Evolutionary conservation across 257 asterid species (phyloP).

Genomic region (Fraxinus cuspidata): DNA sequence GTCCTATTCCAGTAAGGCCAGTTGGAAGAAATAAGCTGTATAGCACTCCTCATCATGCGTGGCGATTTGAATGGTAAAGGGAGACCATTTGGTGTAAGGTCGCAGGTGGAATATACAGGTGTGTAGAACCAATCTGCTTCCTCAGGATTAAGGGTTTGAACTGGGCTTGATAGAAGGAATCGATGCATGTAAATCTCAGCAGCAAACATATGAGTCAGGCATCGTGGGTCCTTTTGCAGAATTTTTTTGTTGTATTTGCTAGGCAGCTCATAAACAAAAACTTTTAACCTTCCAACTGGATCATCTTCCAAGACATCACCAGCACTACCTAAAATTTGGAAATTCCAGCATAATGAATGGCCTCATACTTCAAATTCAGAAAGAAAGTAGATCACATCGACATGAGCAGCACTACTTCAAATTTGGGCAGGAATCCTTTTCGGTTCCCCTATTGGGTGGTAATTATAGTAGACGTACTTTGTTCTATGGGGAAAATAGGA

Average conservation of each 20-base stretch:
- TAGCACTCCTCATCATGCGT: slow-evolving; percentile 56
- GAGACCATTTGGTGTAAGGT: slow-evolving; percentile 52
- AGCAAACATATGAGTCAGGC: slow-evolving; percentile 58
- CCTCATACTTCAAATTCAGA: background rate
- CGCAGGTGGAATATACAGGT: slow-evolving; percentile 50
- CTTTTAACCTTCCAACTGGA: slow-evolving; percentile 51
- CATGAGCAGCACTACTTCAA: background rate
- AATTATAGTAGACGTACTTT: background rate
- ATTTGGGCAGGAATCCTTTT: background rate
- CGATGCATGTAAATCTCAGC: slow-evolving; percentile 56
- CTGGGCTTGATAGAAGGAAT: slow-evolving; percentile 42
- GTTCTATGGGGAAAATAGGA: background rate
- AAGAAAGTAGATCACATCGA: background rate
- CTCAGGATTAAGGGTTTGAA: slow-evolving; percentile 49
- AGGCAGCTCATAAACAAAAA: slow-evolving; percentile 53
- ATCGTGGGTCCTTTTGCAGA: slow-evolving; percentile 51
- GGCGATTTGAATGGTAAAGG: slow-evolving; percentile 52
- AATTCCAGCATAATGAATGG: slow-evolving; percentile 1
- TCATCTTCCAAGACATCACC: slow-evolving; percentile 60
- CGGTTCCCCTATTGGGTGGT: background rate
- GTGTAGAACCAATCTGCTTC: slow-evolving; percentile 60
- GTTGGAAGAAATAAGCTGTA: slow-evolving; percentile 48
- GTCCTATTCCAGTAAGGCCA: slow-evolving; percentile 58
- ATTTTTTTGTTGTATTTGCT: slow-evolving; percentile 55
- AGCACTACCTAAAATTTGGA: slow-evolving; percentile 43